These are phyloP conservation scores for Sergeia podlipaevii DNA, from an alignment of 208 protist genomes.

Conservation along the genomic window DNA sequence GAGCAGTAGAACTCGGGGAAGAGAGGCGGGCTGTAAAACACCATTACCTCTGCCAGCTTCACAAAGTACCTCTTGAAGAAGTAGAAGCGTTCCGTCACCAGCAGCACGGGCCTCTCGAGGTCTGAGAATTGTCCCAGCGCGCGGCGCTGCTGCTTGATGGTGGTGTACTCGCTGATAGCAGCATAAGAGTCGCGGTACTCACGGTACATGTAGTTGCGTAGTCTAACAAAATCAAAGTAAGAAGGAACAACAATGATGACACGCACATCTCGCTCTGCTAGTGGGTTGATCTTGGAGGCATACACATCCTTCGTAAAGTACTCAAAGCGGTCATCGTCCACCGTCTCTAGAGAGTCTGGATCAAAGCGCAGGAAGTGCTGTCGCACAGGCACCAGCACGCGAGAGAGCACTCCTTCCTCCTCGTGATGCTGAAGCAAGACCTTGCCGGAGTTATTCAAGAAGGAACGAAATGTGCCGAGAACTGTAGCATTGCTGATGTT, in stretches of 20 bases:
- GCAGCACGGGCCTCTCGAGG: constrained; percentile 81
- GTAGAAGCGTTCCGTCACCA: constrained; percentile 96
- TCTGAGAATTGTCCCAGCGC: constrained; percentile 83
- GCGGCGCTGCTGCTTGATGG: constrained; percentile 71
- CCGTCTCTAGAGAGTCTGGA: constrained; percentile 30
- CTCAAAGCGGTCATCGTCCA: constrained; percentile 88
- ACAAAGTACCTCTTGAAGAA: constrained; percentile 96
- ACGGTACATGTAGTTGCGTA: constrained; percentile 94
- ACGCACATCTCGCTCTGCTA: constrained; percentile 73
- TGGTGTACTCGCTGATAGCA: constrained; percentile 92
- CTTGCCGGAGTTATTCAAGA: constrained; percentile 68
- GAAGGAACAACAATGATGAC: constrained; percentile 92
- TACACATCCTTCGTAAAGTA: constrained; percentile 91
- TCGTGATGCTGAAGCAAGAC: constrained; percentile 53
- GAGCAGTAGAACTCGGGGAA: constrained; percentile 93
- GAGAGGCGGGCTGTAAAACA: constrained; percentile 95
- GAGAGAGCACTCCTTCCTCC: constrained; percentile 46
- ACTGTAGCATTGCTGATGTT: constrained; percentile 81
- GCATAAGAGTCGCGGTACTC: constrained; percentile 84
- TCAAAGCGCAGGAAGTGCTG: constrained; percentile 93
- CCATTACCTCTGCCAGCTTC: constrained; percentile 83
- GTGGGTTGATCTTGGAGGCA: constrained; percentile 55
- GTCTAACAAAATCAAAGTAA: constrained; percentile 96
- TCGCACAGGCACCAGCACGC: constrained; percentile 68
- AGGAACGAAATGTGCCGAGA: constrained; percentile 81